Evolutionary conservation across 176 grass and related monocot species (phyloP), one percentile per base, ranked within the genome.

Genomic region (Phoenix roebelenii): DNA sequence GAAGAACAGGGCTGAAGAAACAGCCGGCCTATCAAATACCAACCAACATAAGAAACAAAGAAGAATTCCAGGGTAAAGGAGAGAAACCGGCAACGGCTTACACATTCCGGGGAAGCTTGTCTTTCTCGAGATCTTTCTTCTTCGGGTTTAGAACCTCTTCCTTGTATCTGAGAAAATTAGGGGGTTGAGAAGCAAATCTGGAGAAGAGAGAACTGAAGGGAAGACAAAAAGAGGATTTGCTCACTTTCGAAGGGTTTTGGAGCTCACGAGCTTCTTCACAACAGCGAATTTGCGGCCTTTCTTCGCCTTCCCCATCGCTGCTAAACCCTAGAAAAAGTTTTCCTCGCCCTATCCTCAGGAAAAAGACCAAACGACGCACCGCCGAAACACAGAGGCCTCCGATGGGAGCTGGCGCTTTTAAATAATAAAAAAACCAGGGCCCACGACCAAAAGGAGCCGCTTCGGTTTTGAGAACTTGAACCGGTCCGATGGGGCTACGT

Each of bases 101-200:
- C 92, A 88, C 87, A 59, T 97, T 91, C 57, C 75, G 81, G 16
- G 78, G 72, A 49, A 97, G 83, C 68, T 91, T 96, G n/a, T 85
- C 78, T 55, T 80, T 82, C 15, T 76, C 71, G 15, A 66, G 19
- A 57, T 88, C 78, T 72, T 96, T 90, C 80, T 77, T 90, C 24
- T 82, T 82, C 19, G 84, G 83, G 78, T 97, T 80, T 54, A 97
- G 74, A 51, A 88, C 81, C 0, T 91, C 92, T 25, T 91, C 77
- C 69, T 91, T 97, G 72, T 78, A 85, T 51, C 70, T 73, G 28
- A 5, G 50, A 54, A 16, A 49, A 18, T 9, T 15, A 17, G 35
- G 16, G 29, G 20, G 2, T 18, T 9, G 2, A 6, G 20, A 55
- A 23, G 4, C 4, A 6, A 30, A 30, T 24, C 9, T 63, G 5